phyloP scores from a whole-genome alignment of 2,329 filamentous ascomycete genomes.

The Arthrobotrys sinensis region DNA sequence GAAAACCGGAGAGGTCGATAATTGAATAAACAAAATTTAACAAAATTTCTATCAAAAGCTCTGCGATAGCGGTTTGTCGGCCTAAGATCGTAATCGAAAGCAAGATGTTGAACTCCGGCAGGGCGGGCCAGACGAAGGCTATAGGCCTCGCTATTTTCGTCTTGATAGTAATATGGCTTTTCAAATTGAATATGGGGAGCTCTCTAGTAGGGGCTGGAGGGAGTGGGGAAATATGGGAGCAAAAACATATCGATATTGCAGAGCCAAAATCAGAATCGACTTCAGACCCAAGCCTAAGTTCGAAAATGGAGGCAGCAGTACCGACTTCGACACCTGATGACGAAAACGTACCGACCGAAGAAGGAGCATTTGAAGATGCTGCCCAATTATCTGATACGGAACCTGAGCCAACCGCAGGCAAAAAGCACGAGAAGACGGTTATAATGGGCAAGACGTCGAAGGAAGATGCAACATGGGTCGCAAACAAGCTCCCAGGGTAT shows the following conservation, averaged over 20 bases:
- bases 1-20: background rate
- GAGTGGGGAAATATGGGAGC: background rate
- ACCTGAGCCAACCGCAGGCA: background rate
- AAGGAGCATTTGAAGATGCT: background rate
- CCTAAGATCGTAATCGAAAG: background rate
- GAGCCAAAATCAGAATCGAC: background rate
- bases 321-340: background rate
- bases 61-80: background rate
- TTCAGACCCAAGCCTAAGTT: background rate
- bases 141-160: background rate
- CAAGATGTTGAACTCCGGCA: conserved; percentile 12
- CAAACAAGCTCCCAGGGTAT: conserved; percentile 35
- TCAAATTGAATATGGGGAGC: background rate
- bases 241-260: conserved; percentile 2
- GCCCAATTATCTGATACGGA: background rate
- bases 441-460: conserved; percentile 39
- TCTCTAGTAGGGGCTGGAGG: background rate
- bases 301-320: background rate
- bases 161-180: conserved; percentile 27
- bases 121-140: conserved; percentile 3
- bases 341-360: background rate
- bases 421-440: conserved; percentile 47
- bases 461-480: conserved; percentile 50
- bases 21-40: too few relatives aligned
- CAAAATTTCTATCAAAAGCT: background rate